These are phyloP conservation scores for Aphanomyces euteiches DNA, from an alignment of 352 stramenopile genomes.

Conservation along the genomic window DNA sequence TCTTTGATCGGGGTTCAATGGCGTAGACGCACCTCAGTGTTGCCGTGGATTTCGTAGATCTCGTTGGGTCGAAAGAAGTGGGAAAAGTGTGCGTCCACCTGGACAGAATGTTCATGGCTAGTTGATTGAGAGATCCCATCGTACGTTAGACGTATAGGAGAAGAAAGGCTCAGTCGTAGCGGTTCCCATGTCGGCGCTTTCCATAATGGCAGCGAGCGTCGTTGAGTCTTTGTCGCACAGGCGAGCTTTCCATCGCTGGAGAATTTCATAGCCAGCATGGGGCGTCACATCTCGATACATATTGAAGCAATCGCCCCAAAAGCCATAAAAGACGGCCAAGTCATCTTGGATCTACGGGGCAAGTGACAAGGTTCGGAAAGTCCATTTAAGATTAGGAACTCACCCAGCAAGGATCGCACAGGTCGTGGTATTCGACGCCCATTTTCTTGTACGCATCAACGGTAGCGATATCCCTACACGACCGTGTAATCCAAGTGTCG, in stretches of 20 bases:
- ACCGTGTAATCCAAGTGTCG: background rate
- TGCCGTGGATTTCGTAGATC: slow-evolving; percentile 87
- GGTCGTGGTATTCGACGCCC: slow-evolving; percentile 84
- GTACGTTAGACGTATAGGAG: slow-evolving; percentile 90
- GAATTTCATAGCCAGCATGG: slow-evolving; percentile 71
- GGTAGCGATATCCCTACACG: slow-evolving; percentile 73
- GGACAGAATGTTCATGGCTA: background rate
- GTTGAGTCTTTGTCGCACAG: slow-evolving; percentile 33
- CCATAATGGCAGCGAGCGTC: background rate
- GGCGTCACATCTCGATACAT: slow-evolving; percentile 75
- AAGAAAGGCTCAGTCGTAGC: slow-evolving; percentile 80
- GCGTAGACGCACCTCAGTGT: slow-evolving; percentile 76
- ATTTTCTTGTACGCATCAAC: slow-evolving; percentile 74
- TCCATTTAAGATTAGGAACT: background rate
- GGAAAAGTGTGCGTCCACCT: slow-evolving; percentile 87
- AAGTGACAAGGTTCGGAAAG: no score
- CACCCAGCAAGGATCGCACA: slow-evolving; percentile 83
- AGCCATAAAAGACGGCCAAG: slow-evolving; percentile 84
- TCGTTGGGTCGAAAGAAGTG: slow-evolving; percentile 67
- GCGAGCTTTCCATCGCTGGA: slow-evolving; percentile 52
- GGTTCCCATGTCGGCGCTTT: background rate
- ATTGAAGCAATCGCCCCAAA: slow-evolving; percentile 89
- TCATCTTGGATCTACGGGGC: slow-evolving; percentile 57
- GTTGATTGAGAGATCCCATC: background rate
- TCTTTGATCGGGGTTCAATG: no score